A percentile compares a stretch with the other conserved stretches of the same genome.
Conservation (phyloP, 1,284 basidiomycete genomes). For the Leccinum brunneo-olivaceum region DNA sequence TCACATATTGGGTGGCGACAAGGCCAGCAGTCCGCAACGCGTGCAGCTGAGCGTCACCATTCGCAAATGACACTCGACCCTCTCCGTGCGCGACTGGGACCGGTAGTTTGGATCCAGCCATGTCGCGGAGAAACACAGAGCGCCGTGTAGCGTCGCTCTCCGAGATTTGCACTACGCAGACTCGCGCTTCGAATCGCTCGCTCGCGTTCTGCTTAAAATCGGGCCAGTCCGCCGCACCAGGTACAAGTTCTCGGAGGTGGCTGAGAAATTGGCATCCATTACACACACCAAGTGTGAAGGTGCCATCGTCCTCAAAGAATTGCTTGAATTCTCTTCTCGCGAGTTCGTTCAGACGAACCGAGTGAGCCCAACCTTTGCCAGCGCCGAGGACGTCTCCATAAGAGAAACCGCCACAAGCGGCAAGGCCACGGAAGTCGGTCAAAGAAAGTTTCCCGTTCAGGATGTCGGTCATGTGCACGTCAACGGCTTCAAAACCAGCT, state of each 20-base stretch:
- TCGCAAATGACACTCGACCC: constrained; percentile 73
- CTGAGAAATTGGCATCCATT: constrained; percentile 98
- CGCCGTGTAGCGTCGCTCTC: constrained; percentile 45
- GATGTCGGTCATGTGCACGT: constrained; percentile 98
- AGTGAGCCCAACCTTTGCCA: constrained; percentile 96
- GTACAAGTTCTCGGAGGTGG: constrained; percentile 81
- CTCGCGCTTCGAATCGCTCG: constrained; percentile 88
- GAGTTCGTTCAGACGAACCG: constrained; percentile 74
- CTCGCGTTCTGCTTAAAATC: constrained; percentile 86
- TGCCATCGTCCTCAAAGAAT: constrained; percentile 79
- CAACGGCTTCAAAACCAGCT: constrained; percentile 91
- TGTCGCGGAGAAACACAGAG: constrained; percentile 84
- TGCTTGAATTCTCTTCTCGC: constrained; percentile 71
- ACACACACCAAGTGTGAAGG: constrained; percentile 92
- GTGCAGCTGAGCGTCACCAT: constrained; percentile 33
- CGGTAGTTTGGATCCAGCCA: constrained; percentile 83
- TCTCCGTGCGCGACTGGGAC: constrained; percentile 97
- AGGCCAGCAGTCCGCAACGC: constrained; percentile 46
- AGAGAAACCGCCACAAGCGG: constrained; percentile 97
- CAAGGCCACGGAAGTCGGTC: constrained; percentile 75
- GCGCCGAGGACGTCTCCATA: constrained; percentile 98
- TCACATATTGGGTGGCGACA: constrained; percentile 74
- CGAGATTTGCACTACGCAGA: constrained; percentile 74
- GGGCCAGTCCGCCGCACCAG: constrained; percentile 85
- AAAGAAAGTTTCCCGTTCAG: constrained; percentile 68